phyloP scores from a whole-genome alignment of 2,329 filamentous ascomycete genomes.

The Aspergillus sp. region DNA sequence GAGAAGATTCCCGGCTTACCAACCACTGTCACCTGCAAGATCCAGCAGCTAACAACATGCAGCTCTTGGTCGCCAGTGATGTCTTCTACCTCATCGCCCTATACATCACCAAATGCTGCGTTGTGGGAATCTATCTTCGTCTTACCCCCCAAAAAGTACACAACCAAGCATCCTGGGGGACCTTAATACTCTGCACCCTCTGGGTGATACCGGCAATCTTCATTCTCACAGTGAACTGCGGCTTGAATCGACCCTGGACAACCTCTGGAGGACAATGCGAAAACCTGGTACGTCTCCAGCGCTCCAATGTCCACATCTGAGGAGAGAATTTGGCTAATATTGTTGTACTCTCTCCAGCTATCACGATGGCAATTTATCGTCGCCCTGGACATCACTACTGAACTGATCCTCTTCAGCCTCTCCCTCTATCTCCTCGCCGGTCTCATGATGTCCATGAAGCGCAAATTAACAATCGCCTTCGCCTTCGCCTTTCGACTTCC shows the following conservation, averaged over 20 bases:
- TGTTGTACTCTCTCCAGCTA: conserved; percentile 18
- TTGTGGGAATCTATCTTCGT: conserved; percentile 46
- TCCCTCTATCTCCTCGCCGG: conserved; percentile 29
- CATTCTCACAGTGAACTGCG: conserved; percentile 43
- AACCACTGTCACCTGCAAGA: neutral
- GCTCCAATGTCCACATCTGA: neutral
- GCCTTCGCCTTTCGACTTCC: conserved; percentile 38
- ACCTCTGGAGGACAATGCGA: conserved; percentile 23
- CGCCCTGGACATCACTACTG: conserved; percentile 36
- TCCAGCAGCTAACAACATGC: neutral
- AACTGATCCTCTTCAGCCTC: conserved; percentile 32
- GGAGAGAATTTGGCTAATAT: neutral
- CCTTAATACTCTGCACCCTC: conserved; percentile 36
- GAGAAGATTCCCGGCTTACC: neutral
- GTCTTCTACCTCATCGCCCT: conserved; percentile 45
- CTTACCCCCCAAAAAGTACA: conserved; percentile 46
- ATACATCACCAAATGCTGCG: conserved; percentile 39
- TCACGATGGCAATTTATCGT: conserved; percentile 36
- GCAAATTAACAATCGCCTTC: conserved; percentile 32
- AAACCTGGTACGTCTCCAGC: conserved; percentile 22
- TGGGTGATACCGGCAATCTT: conserved; percentile 43
- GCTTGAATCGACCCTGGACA: conserved; percentile 39
- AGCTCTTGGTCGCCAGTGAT: conserved; percentile 39
- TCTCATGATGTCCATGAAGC: conserved; percentile 33
- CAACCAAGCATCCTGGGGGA: conserved; percentile 33